Conservation (phyloP, 169 alveolate genomes). For the Plasmodium chabaudi region DNA sequence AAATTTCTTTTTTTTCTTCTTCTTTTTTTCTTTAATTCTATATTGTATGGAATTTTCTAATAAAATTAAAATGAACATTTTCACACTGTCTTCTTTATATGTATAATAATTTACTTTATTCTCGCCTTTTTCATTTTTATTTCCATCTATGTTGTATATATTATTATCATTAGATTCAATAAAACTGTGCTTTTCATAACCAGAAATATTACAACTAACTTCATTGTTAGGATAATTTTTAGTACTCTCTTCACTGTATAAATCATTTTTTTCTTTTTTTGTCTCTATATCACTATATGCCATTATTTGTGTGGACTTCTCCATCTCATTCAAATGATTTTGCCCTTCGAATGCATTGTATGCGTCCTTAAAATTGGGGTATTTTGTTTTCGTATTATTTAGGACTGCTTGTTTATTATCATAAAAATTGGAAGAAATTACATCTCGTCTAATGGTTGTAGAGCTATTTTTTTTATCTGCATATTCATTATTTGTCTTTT, state of each 20-base stretch:
- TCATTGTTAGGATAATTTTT: neutral
- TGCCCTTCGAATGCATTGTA: too few relatives aligned
- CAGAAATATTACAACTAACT: neutral
- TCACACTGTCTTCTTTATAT: constrained; percentile 11
- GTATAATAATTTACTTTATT: constrained; percentile 17
- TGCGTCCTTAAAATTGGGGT: neutral
- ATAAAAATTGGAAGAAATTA: neutral
- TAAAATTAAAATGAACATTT: constrained; percentile 36
- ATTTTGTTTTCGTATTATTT: neutral
- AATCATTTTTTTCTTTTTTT: too few relatives aligned
- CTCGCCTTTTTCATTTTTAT: neutral
- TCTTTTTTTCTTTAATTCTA: constrained; percentile 47
- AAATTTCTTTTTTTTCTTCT: constrained; percentile 27
- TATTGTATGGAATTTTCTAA: constrained; percentile 61
- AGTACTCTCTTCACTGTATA: too few relatives aligned
- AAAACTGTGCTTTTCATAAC: neutral
- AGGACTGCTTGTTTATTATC: neutral
- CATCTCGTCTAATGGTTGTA: too few relatives aligned
- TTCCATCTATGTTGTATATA: neutral
- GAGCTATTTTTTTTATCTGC: neutral
- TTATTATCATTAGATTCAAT: neutral
- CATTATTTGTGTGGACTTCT: too few relatives aligned
- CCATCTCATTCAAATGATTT: too few relatives aligned
- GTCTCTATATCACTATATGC: neutral
- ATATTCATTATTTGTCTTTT: neutral